Base-by-base conservation (phyloP, 2,329 filamentous ascomycete genomes). In the Magnaporthiopsis poae region DNA sequence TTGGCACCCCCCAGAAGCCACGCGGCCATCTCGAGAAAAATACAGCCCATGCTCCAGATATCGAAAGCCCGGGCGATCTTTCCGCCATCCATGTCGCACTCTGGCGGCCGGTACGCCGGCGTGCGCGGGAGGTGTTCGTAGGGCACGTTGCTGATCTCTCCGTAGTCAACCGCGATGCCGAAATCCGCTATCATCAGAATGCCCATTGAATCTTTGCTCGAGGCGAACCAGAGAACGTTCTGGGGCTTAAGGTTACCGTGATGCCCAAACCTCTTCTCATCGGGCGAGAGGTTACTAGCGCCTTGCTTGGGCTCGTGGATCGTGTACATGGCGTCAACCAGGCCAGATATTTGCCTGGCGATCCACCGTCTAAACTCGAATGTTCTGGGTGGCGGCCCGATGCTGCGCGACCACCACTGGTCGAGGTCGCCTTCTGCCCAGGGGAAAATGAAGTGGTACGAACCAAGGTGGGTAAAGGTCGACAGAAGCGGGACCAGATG, bases 211-310 rank as follows among this genome's bases (percentile, higher is more conserved):
- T 31, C 35, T 4, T n/a, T 11, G 21, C 15, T 3, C 5, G 13
- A 18, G 31, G 15, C 46, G 27, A 68, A 72, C 68, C 68, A 71
- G 5, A 72, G 66, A 0, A 72, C 68, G 27, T 72, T 72, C 25
- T 71, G 68, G 0, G 71, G 70, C 36, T 72, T 72, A 52, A 72
- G 69, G n/a, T 72, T 70, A 3, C 70, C 70, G 33, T 65, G 63
- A 7, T 52, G 63, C 52, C 63, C 63, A 7, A 59, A 65, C 63
- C n/a, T 64, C 5, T 36, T n/a, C 8, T 21, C 63, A 25, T 29
- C n/a, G 12, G 5, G 46, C 21, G 27, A 2, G 4, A 61, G 25
- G 36, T 15, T 18, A 5, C 7, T 11, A 35, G 5, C 8, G 15
- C 15, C 18, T 21, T 52, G 15, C 8, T 4, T 9, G 25, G 63